These are phyloP conservation scores for Ceratobasidium sp. DNA, from an alignment of 1,284 basidiomycete species.

Conservation along the genomic window DNA sequence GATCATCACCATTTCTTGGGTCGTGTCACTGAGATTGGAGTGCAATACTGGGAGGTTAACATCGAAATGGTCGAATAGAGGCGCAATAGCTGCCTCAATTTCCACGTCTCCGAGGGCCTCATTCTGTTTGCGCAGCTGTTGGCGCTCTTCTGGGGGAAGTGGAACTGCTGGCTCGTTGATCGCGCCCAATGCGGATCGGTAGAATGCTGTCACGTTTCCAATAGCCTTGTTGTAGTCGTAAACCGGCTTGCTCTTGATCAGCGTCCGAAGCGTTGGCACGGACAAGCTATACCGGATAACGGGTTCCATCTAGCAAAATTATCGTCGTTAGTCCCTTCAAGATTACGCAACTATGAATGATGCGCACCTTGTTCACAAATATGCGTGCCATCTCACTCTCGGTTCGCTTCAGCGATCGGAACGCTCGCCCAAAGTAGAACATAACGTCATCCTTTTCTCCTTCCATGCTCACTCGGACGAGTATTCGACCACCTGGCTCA, in stretches of 20 bases:
- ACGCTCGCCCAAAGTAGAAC: conserved; percentile 97
- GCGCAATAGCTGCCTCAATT: conserved; percentile 92
- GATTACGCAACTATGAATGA: not conserved
- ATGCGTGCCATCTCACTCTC: conserved; percentile 97
- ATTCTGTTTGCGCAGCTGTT: conserved; percentile 65
- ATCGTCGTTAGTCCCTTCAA: not conserved
- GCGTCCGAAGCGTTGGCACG: conserved; percentile 75
- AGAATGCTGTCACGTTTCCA: conserved; percentile 82
- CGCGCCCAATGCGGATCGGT: conserved; percentile 75
- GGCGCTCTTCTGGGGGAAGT: conserved; percentile 67
- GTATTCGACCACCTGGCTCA: conserved; percentile 86
- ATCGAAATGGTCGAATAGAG: conserved; percentile 97
- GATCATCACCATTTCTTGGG: conserved; percentile 93
- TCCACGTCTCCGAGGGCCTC: conserved; percentile 89
- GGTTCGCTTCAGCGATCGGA: conserved; percentile 92
- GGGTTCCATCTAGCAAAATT: conserved; percentile 81
- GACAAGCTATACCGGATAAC: conserved; percentile 93
- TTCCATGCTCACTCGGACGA: conserved; percentile 96
- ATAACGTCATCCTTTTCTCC: conserved; percentile 98
- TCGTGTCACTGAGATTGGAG: conserved; percentile 83
- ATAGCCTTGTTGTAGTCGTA: conserved; percentile 87
- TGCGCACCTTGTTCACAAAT: conserved; percentile 92
- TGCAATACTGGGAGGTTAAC: conserved; percentile 93
- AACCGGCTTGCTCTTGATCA: conserved; percentile 71
- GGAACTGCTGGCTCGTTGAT: conserved; percentile 81